These are phyloP conservation scores for Candida sithepensis DNA, from an alignment of 805 yeast genomes.

Conservation along the genomic window DNA sequence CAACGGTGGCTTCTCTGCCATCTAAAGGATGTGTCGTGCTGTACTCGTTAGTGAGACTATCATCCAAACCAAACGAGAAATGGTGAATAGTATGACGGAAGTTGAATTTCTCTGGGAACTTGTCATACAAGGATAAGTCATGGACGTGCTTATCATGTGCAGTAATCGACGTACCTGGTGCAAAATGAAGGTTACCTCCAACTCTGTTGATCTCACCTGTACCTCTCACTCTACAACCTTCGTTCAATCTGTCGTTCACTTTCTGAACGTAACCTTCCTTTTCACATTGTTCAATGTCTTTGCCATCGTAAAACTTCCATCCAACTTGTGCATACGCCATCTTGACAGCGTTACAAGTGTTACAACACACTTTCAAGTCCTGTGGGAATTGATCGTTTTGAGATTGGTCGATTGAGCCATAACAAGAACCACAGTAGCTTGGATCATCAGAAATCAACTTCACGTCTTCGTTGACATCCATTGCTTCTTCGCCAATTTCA, in stretches of 20 bases:
- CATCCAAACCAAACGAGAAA: slow-evolving; percentile 70
- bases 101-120: slow-evolving; percentile 54
- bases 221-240: slow-evolving; percentile 89
- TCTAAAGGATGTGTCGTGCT: slow-evolving; percentile 66
- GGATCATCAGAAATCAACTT: slow-evolving; percentile 23
- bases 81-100: slow-evolving; percentile 78
- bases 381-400: slow-evolving; percentile 37
- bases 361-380: slow-evolving; percentile 64
- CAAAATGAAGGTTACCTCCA: slow-evolving; percentile 90
- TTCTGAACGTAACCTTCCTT: slow-evolving; percentile 75
- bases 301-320: slow-evolving; percentile 93
- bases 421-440: slow-evolving; percentile 83
- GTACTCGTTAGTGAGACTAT: slow-evolving; percentile 27
- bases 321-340: slow-evolving; percentile 69
- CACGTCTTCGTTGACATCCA: slow-evolving; percentile 37
- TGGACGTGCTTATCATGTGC: slow-evolving; percentile 67
- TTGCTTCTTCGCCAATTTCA: slow-evolving; percentile 36
- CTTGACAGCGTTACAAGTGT: slow-evolving; percentile 77
- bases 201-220: slow-evolving; percentile 76
- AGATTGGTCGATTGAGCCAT: slow-evolving; percentile 70
- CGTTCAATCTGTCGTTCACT: slow-evolving; percentile 55
- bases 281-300: slow-evolving; percentile 86
- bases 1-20: slow-evolving; percentile 38
- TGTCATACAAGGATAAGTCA: slow-evolving; percentile 71
- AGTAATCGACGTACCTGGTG: slow-evolving; percentile 82